phyloP scores from a whole-genome alignment of 192 early-diverging fungal species.

The Cetraspora pellucida region DNA sequence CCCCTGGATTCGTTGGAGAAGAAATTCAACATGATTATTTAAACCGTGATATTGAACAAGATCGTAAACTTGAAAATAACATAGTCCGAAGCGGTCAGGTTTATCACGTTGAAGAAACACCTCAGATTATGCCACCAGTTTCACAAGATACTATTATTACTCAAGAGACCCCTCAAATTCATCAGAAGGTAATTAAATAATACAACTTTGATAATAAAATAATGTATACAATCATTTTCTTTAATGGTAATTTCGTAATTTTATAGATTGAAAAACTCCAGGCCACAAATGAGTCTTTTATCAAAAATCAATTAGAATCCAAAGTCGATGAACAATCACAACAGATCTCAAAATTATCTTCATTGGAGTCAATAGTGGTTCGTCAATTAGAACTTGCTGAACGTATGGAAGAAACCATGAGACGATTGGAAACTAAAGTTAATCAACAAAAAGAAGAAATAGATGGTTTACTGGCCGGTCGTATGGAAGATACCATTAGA shows the following conservation, averaged over 20 bases:
- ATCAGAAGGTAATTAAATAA: neutral
- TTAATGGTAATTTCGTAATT: too few relatives aligned
- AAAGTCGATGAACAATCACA: neutral
- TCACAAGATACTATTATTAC: neutral
- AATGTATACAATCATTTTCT: too few relatives aligned
- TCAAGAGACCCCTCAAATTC: neutral
- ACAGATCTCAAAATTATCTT: neutral
- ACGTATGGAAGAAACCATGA: slow-evolving; percentile 13
- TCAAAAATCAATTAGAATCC: neutral
- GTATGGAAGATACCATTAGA: slow-evolving; percentile 7
- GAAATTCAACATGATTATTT: too few relatives aligned
- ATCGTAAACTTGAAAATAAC: too few relatives aligned
- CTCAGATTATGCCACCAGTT: neutral
- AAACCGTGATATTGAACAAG: too few relatives aligned
- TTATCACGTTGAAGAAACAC: too few relatives aligned
- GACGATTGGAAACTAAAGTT: slow-evolving; percentile 20
- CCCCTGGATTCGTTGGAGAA: too few relatives aligned
- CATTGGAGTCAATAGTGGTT: neutral
- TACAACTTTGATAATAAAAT: neutral
- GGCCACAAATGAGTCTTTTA: neutral
- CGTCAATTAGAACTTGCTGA: slow-evolving; percentile 7
- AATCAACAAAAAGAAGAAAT: slow-evolving; percentile 15
- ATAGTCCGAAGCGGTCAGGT: too few relatives aligned
- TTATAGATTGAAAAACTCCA: neutral
- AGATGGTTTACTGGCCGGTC: neutral